A percentile compares a stretch with the other conserved stretches of the same genome.
Evolutionary conservation across 495 filamentous ascomycete genomes (phyloP).

Genomic region (Aspergillus haitiensis): DNA sequence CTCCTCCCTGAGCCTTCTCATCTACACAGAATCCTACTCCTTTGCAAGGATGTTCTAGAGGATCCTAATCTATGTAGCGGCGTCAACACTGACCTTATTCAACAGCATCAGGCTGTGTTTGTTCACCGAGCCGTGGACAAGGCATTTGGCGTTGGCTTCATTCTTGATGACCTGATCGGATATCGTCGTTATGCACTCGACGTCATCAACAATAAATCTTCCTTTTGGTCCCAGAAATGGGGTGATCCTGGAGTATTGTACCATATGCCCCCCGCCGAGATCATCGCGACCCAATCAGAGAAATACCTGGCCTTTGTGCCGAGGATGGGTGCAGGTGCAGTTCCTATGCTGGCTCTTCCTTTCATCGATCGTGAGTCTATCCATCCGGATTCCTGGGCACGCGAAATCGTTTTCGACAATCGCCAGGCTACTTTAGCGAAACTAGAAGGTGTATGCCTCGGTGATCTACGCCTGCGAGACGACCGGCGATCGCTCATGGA

Average conservation of each 20-base stretch:
- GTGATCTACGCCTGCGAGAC: slow-evolving; percentile 36
- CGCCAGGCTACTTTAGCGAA: slow-evolving; percentile 34
- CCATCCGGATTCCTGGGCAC: slow-evolving; percentile 24
- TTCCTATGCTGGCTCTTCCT: slow-evolving; percentile 25
- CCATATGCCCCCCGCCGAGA: slow-evolving; percentile 27
- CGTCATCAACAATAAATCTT: slow-evolving; percentile 24
- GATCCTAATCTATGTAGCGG: slow-evolving; percentile 27
- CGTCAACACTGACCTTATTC: slow-evolving; percentile 27
- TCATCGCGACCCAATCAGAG: slow-evolving; percentile 36
- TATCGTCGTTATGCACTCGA: slow-evolving; percentile 34
- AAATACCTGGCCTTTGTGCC: slow-evolving; percentile 35
- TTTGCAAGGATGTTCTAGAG: slow-evolving; percentile 39
- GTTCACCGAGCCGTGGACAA: slow-evolving; percentile 25
- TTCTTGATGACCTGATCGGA: slow-evolving; percentile 32
- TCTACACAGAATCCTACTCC: slow-evolving; percentile 34
- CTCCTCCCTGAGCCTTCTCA: slow-evolving; percentile 35
- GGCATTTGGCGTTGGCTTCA: slow-evolving; percentile 5
- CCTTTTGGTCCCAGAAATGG: slow-evolving; percentile 36
- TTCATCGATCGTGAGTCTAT: slow-evolving; percentile 27
- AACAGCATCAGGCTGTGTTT: slow-evolving; percentile 30
- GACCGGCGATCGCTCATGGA: slow-evolving; percentile 22
- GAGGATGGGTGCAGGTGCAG: slow-evolving; percentile 17
- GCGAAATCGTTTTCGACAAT: slow-evolving; percentile 32
- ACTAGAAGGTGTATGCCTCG: slow-evolving; percentile 35
- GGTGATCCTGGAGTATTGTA: slow-evolving; percentile 27